Evolutionary conservation across 129 eudicot species (phyloP).

Genomic region (Ambrosia trifida): DNA sequence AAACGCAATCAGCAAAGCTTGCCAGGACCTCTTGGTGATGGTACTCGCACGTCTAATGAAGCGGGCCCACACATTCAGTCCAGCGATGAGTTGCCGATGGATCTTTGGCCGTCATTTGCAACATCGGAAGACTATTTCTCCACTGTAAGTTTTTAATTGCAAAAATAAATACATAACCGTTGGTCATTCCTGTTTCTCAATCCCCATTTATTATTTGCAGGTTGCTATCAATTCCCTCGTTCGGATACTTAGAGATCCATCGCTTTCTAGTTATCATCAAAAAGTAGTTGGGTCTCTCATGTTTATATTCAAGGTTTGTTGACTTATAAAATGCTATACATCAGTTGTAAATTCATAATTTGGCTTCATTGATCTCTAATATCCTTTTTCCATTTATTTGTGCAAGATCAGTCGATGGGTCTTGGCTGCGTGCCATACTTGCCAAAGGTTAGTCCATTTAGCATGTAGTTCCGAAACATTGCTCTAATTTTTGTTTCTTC

Average conservation of each 20-base stretch:
- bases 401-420: constrained; percentile 87
- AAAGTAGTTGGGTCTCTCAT: constrained; percentile 97
- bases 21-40: constrained; percentile 89
- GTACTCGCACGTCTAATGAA: constrained; percentile 68
- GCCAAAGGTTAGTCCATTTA: constrained; percentile 75
- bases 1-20: constrained; percentile 83
- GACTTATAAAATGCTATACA: constrained; percentile 17
- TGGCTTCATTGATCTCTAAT: constrained; percentile 26
- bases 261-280: constrained; percentile 92
- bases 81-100: constrained; percentile 83
- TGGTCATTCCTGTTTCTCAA: constrained; percentile 18
- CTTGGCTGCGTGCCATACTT: constrained; percentile 96
- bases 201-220: constrained; percentile 46
- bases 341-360: neutral
- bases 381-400: constrained; percentile 19
- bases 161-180: constrained; percentile 15
- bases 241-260: constrained; percentile 97
- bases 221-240: constrained; percentile 91
- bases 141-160: constrained; percentile 54
- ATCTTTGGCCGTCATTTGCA: constrained; percentile 97
- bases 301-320: constrained; percentile 91
- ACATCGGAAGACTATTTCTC: constrained; percentile 95
- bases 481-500: constrained; percentile 10
- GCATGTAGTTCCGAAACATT: constrained; percentile 16
- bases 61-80: constrained; percentile 83